These are phyloP conservation scores for Globisporangium alternatum DNA, from an alignment of 352 stramenopile genomes.

Conservation along the genomic window DNA sequence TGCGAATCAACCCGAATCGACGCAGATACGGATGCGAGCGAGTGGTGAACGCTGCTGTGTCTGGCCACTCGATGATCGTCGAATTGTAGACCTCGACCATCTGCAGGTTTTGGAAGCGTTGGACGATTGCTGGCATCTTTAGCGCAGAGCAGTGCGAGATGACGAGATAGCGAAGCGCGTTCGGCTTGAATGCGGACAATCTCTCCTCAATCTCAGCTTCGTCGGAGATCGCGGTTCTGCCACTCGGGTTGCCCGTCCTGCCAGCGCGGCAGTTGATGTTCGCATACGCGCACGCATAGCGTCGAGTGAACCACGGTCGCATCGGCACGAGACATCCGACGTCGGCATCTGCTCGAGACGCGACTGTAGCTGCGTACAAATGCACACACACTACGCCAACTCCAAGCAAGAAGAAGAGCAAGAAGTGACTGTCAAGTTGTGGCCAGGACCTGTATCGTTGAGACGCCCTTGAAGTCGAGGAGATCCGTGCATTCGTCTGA, in stretches of 20 bases:
- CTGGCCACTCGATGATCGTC: constrained; percentile 23
- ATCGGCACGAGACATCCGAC: constrained; percentile 12
- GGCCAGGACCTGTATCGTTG: neutral
- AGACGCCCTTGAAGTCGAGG: neutral
- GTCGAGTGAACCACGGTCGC: constrained; percentile 22
- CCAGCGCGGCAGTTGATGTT: constrained; percentile 21
- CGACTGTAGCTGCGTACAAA: neutral
- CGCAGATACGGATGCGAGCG: constrained; percentile 1
- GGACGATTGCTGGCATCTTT: constrained; percentile 13
- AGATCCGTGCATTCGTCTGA: neutral
- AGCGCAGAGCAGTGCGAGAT: constrained; percentile 22
- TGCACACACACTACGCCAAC: constrained; percentile 3
- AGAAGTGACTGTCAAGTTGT: neutral
- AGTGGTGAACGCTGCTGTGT: constrained; percentile 2
- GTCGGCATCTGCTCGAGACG: neutral
- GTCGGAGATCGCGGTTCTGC: neutral
- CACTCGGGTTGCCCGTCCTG: neutral
- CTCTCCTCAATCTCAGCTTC: neutral
- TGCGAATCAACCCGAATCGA: constrained; percentile 5
- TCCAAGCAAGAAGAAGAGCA: constrained; percentile 9
- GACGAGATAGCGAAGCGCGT: constrained; percentile 16
- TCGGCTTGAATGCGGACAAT: constrained; percentile 13
- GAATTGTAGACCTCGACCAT: constrained; percentile 24
- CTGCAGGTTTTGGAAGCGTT: constrained; percentile 16
- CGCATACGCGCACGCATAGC: constrained; percentile 20